Conservation (phyloP, 1,284 basidiomycete species). For the Heterobasidion parviporum region DNA sequence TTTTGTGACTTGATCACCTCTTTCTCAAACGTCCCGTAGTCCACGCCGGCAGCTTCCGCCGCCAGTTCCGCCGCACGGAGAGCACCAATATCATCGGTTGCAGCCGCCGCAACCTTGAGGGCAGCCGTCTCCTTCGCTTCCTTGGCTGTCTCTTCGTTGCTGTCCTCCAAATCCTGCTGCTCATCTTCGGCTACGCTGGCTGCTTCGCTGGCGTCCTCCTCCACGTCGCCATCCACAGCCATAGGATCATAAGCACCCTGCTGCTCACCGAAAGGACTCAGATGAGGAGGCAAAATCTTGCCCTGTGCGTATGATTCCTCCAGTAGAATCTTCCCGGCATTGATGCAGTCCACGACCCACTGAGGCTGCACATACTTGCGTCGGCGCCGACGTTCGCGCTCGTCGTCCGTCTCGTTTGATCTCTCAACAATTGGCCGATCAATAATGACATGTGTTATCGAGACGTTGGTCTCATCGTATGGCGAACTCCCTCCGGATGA, state of each 20-base stretch:
- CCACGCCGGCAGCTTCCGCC: constrained; percentile 86
- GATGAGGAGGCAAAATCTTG: constrained; percentile 84
- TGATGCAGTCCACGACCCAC: constrained; percentile 97
- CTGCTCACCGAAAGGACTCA: constrained; percentile 90
- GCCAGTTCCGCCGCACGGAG: constrained; percentile 87
- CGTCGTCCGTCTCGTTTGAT: constrained; percentile 44
- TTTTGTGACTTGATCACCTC: constrained; percentile 66
- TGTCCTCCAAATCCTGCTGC: constrained; percentile 25
- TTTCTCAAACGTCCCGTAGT: constrained; percentile 78
- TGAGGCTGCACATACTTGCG: constrained; percentile 95
- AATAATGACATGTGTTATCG: constrained; percentile 94
- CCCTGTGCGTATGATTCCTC: constrained; percentile 88
- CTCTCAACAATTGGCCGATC: constrained; percentile 71
- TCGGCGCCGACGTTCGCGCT: constrained; percentile 55
- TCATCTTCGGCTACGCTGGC: constrained; percentile 25
- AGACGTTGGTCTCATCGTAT: constrained; percentile 62
- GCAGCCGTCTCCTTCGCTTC: constrained; percentile 31
- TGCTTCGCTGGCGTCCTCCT: constrained; percentile 28
- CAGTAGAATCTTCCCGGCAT: constrained; percentile 77
- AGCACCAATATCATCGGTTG: constrained; percentile 59
- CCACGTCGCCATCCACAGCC: constrained; percentile 26
- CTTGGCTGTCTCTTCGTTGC: constrained; percentile 29
- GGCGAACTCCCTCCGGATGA: constrained; percentile 83
- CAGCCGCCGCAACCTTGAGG: constrained; percentile 50
- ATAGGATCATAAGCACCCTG: constrained; percentile 72